Base-by-base conservation (phyloP, 2,329 filamentous ascomycete species). In the Botrytis hyacinthi region DNA sequence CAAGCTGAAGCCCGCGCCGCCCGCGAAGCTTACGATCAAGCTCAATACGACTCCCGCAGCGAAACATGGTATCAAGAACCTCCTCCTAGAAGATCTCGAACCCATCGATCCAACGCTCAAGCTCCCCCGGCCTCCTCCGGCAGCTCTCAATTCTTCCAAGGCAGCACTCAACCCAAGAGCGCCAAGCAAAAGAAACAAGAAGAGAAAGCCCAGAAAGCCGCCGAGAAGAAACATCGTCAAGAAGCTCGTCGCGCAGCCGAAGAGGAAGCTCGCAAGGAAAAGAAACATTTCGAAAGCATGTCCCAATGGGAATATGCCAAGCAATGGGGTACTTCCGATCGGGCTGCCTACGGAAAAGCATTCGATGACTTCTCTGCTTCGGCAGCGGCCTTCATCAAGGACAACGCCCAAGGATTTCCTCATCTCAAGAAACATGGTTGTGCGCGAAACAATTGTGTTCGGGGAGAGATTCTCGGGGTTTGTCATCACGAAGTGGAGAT, bases 401-500 rank as follows among this genome's bases (percentile, higher is more conserved):
- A 71, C 6, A 29, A 46, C 42, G 29, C 32, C 1, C 29, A 22
- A 10, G 22, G 1, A 9, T 71, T 62, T 22, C 69, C 69, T 14
- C n/a, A 3, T 16, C 8, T 71, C 42, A 29, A 40, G 54, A 62
- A 40, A 29, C 26, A 46, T 5, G 42, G 42, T 16, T 71, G 57
- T 22, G 9, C 14, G 1, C 42, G 57, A 26, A 1, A 6, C 2
- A 60, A 68, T 3, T 72, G 70, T 29, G 48, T 72, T 1, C 44
- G 4, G 14, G 74, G 54, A 6, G 62, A 73, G 0, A 29, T 35
- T 20, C 68, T 74, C 1, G 22, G 44, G 0, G 40, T 72, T 0
- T 74, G 72, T 35, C 67, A 75, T 63, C 72, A 74, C n/a, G 44
- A 73, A 12, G 29, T 73, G 0, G 68, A 72, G 62, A 14, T 4